phyloP scores from a whole-genome alignment of 192 early-diverging fungal genomes.

The Backusella macrospora region DNA sequence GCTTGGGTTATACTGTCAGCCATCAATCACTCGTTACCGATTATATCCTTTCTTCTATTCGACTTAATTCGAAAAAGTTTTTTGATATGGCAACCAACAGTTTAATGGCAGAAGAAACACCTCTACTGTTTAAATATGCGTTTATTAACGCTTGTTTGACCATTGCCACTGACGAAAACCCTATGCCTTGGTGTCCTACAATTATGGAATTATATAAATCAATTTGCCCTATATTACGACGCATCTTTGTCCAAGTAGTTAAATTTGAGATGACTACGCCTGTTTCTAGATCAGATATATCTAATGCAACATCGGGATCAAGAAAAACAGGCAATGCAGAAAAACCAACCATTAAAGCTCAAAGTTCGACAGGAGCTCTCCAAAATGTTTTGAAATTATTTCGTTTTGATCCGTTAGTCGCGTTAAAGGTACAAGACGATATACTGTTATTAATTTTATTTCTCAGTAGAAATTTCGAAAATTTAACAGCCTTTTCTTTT shows the following conservation, averaged over 20 bases:
- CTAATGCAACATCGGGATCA: conserved; percentile 29
- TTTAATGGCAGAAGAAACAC: conserved; percentile 66
- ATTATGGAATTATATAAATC: conserved; percentile 54
- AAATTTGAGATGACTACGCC: conserved; percentile 43
- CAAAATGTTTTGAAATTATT: conserved; percentile 15
- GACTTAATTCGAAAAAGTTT: conserved; percentile 68
- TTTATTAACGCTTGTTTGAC: conserved; percentile 72
- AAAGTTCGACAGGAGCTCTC: conserved; percentile 7
- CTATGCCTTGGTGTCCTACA: conserved; percentile 68
- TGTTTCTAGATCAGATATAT: conserved; percentile 47
- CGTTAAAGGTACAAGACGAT: conserved; percentile 56
- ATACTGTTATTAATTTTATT: not conserved
- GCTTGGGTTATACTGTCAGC: conserved; percentile 63
- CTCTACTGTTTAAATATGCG: conserved; percentile 73
- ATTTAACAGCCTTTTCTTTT: not conserved
- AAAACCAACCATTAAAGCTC: not conserved
- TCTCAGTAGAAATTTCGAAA: not conserved
- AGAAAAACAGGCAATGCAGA: not conserved
- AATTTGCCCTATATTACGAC: conserved; percentile 58
- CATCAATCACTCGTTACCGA: conserved; percentile 68
- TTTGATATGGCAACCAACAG: conserved; percentile 67
- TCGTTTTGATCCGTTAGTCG: conserved; percentile 59
- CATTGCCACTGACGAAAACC: conserved; percentile 59
- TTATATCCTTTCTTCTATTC: conserved; percentile 69
- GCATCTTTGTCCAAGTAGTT: conserved; percentile 60